These are phyloP conservation scores for Claviceps monticola DNA, from an alignment of 2,329 filamentous ascomycete species.

Conservation along the genomic window DNA sequence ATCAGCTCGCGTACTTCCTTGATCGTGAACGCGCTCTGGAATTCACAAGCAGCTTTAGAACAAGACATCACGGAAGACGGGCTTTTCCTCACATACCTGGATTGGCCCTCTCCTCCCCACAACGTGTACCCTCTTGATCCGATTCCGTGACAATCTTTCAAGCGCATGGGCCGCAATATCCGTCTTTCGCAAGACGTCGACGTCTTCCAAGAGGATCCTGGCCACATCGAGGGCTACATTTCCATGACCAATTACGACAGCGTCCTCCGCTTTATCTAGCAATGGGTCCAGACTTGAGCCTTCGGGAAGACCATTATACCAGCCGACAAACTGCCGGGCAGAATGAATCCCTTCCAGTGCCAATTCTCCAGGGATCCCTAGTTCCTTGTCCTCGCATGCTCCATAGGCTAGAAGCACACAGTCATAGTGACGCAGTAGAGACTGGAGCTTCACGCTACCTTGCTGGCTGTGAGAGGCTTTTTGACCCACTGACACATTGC, in stretches of 20 bases:
- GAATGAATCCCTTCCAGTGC: conserved; percentile 63
- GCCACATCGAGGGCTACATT: conserved; percentile 94
- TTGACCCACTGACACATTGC: conserved; percentile 70
- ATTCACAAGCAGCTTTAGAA: not conserved
- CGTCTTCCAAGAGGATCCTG: conserved; percentile 65
- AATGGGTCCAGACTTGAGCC: conserved; percentile 60
- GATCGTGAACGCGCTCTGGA: conserved; percentile 79
- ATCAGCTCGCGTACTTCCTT: conserved; percentile 87
- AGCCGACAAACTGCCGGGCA: conserved; percentile 86
- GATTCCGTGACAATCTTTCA: conserved; percentile 56
- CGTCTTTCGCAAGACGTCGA: conserved; percentile 61
- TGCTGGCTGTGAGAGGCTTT: conserved; percentile 23
- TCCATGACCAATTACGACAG: conserved; percentile 82
- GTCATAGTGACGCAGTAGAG: conserved; percentile 73
- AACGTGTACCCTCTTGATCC: conserved; percentile 67
- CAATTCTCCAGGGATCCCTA: conserved; percentile 71
- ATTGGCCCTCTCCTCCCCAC: conserved; percentile 80
- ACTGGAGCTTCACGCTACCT: conserved; percentile 47
- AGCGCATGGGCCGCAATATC: conserved; percentile 83
- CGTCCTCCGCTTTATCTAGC: conserved; percentile 62
- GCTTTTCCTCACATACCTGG: conserved; percentile 42
- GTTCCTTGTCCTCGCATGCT: conserved; percentile 65
- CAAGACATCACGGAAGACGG: not conserved
- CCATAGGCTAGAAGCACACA: conserved; percentile 89
- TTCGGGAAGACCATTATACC: conserved; percentile 94